A percentile compares a stretch with the other conserved stretches of the same genome.
Conservation (phyloP, 176 grass and related monocot species). For the Typha latifolia region DNA sequence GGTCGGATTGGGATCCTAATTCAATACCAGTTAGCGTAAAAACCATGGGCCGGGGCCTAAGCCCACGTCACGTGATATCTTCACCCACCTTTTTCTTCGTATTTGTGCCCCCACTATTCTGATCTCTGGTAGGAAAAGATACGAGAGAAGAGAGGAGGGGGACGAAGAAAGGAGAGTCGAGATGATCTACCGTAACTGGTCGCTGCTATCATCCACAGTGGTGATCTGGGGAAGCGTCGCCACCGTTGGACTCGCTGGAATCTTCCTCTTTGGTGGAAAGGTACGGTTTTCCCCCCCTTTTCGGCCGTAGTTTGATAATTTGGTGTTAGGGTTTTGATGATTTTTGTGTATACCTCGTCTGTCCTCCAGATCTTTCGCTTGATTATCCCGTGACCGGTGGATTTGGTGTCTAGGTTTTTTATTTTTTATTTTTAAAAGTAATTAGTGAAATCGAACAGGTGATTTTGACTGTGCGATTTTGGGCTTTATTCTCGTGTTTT, state of each 20-base stretch:
- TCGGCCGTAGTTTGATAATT: not conserved
- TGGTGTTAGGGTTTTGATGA: not conserved
- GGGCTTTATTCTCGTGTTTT: too few relatives aligned
- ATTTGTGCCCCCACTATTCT: not conserved
- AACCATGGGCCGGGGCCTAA: not conserved
- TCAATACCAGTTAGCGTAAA: not conserved
- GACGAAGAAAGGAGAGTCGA: not conserved
- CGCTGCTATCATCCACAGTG: conserved; percentile 45
- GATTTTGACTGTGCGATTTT: too few relatives aligned
- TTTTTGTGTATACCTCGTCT: too few relatives aligned
- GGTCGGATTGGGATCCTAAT: too few relatives aligned
- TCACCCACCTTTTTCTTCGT: not conserved
- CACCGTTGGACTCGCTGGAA: conserved; percentile 24
- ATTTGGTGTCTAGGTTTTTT: too few relatives aligned
- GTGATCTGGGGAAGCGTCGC: conserved; percentile 34
- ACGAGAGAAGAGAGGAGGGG: not conserved
- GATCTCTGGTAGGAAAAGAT: not conserved
- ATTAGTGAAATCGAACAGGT: too few relatives aligned
- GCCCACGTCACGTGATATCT: not conserved
- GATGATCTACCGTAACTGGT: conserved; percentile 70
- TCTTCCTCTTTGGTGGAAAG: conserved; percentile 44
- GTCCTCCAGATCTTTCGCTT: too few relatives aligned
- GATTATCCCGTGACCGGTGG: too few relatives aligned
- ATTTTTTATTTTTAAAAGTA: too few relatives aligned
- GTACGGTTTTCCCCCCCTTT: conserved; percentile 20